phyloP scores from a whole-genome alignment of 2,329 filamentous ascomycete species.

The Phaeophleospora eucalypticola region DNA sequence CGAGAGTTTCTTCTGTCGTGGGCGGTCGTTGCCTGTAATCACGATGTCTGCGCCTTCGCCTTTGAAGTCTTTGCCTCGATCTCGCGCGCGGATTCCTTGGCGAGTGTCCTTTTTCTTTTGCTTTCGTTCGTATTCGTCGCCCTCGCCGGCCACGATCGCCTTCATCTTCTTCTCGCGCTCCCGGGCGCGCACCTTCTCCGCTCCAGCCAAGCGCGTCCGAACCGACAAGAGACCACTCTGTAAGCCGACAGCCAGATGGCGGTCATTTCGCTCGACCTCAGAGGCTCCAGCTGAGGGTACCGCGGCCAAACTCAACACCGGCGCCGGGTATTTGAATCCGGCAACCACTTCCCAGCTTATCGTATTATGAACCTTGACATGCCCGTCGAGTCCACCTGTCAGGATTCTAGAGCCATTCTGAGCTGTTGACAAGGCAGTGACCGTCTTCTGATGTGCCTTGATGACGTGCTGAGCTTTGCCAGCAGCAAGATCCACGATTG shows the following conservation, averaged over 20 bases:
- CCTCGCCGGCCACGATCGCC: slow-evolving; percentile 69
- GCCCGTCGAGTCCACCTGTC: slow-evolving; percentile 85
- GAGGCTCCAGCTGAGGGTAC: slow-evolving; percentile 55
- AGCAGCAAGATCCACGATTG: slow-evolving; percentile 86
- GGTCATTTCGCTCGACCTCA: slow-evolving; percentile 64
- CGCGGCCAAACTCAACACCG: slow-evolving; percentile 78
- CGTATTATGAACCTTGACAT: slow-evolving; percentile 96
- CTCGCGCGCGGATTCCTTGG: slow-evolving; percentile 57
- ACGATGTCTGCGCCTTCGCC: slow-evolving; percentile 85
- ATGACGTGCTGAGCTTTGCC: slow-evolving; percentile 83
- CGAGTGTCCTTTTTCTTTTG: slow-evolving; percentile 59
- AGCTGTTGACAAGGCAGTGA: slow-evolving; percentile 79
- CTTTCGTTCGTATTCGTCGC: slow-evolving; percentile 72
- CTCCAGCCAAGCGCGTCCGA: slow-evolving; percentile 78
- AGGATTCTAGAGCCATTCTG: slow-evolving; percentile 77
- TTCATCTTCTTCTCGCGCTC: slow-evolving; percentile 83
- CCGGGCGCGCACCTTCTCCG: slow-evolving; percentile 70
- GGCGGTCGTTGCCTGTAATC: slow-evolving; percentile 69
- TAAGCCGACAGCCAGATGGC: slow-evolving; percentile 92
- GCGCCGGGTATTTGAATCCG: slow-evolving; percentile 86
- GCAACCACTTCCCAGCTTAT: slow-evolving; percentile 94
- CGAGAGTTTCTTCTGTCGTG: slow-evolving; percentile 58
- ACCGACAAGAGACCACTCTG: slow-evolving; percentile 88
- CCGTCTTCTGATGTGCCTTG: slow-evolving; percentile 95
- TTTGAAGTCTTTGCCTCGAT: slow-evolving; percentile 69